Conservation (phyloP, 345 rosid species). For the Rhizophora mangle region DNA sequence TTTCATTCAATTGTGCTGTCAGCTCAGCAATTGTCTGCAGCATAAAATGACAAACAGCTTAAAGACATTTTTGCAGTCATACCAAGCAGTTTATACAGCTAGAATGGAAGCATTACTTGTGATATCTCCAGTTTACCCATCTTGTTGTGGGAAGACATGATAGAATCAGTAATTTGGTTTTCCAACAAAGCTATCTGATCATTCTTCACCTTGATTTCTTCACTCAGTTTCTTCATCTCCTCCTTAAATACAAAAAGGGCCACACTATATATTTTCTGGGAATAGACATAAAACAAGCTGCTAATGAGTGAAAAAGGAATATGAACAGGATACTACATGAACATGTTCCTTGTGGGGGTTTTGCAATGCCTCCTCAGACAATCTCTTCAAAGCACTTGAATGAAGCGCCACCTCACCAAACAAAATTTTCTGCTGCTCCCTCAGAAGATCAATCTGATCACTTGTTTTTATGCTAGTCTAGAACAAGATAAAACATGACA, state of each 20-base stretch:
- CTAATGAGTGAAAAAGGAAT: conserved; percentile 11
- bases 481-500: conserved; percentile 17
- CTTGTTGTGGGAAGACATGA: conserved; percentile 48
- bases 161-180: conserved; percentile 70
- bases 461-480: conserved; percentile 72
- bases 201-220: conserved; percentile 71
- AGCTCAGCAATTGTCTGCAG: conserved; percentile 73
- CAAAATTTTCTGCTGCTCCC: conserved; percentile 91
- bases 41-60: conserved; percentile 21
- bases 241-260: conserved; percentile 43
- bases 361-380: conserved; percentile 73
- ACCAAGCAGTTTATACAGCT: neutral
- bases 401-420: conserved; percentile 81
- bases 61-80: conserved; percentile 22
- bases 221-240: conserved; percentile 62
- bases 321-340: conserved; percentile 43
- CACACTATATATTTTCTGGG: conserved; percentile 22
- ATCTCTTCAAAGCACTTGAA: conserved; percentile 80
- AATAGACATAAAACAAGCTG: conserved; percentile 10
- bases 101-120: conserved; percentile 42
- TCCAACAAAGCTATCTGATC: conserved; percentile 74
- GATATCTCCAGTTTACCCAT: conserved; percentile 62
- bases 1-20: conserved; percentile 77
- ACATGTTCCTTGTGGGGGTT: conserved; percentile 60
- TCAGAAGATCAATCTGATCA: conserved; percentile 80